Base-by-base conservation (phyloP, 371 early-diverging fungal genomes). In the Circinella umbellata region DNA sequence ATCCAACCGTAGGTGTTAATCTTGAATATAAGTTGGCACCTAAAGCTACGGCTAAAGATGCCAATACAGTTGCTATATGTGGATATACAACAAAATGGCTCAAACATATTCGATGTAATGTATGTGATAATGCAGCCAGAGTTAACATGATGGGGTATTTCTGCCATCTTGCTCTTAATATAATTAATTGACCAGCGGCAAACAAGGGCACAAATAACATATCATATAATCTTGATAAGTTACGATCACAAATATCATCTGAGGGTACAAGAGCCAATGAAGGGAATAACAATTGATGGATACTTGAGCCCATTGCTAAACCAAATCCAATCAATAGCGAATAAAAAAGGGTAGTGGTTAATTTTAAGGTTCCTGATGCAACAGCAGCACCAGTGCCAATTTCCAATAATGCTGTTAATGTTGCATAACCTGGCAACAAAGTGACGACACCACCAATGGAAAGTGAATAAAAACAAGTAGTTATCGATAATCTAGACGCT, bases 321-420 rank as follows among this genome's bases (percentile, higher is more conserved):
- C 93, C 94, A 63, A 91, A 93, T 11, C 91, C 89, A 37, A 92
- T 85, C 51, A 92, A 69, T 49, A 93, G 81, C 3, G 93, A 91
- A 11, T 89, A 87, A 15, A 94, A 74, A 6, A 95, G 70, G 2
- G 93, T 88, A 63, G 90, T 87, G 54, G 90, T 89, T 6, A 92
- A 73, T 14, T 92, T 81, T 13, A 93, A 87, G 0, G 92, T 91
- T 14, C 95, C 95, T 3, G 92, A 88, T 39, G 92, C 88, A 70
- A 93, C 83, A 69, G 92, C 91, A 13, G 92, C 91, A 13, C 94
- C 87, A 17, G 92, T 88, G 4, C 90, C 84, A 9, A 95, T 83
- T 71, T 95, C 95, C 20, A 93, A 87, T 61, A 93, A 85, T 20
- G 89, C 77, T 17, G 88, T 82, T 7, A 93, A 87, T 18, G 93